Conservation (phyloP, 139 green algal species). For the Micractinium conductrix region DNA sequence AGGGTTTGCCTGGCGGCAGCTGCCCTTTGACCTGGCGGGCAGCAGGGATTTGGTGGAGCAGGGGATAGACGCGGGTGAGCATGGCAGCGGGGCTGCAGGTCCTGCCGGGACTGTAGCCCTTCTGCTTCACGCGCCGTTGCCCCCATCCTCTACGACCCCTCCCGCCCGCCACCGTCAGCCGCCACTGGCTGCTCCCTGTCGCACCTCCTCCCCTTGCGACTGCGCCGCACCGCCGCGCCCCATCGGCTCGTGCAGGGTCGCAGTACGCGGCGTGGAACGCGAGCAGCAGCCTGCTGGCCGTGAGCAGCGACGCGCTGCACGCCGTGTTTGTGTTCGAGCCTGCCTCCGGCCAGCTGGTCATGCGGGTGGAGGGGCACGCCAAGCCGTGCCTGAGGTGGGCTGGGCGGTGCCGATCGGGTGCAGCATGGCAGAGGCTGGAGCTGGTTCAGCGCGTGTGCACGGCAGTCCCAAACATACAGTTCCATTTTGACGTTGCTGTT, state of each 20-base stretch:
- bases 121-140: not conserved
- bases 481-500: no score
- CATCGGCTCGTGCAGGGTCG: not conserved
- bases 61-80: not conserved
- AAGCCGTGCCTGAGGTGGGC: slow-evolving; percentile 7
- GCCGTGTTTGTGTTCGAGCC: slow-evolving; percentile 40
- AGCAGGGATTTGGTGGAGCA: not conserved
- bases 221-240: no score
- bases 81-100: not conserved
- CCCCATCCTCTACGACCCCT: not conserved
- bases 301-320: slow-evolving; percentile 31
- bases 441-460: no score
- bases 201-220: no score
- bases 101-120: not conserved
- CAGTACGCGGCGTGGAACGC: slow-evolving; percentile 45
- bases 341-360: not conserved
- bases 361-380: slow-evolving; percentile 19
- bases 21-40: slow-evolving; percentile 22
- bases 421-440: no score
- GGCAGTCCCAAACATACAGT: no score
- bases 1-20: slow-evolving; percentile 3
- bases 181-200: no score
- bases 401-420: not conserved
- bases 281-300: slow-evolving; percentile 31
- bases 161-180: not conserved